phyloP scores from a whole-genome alignment of 2,329 filamentous ascomycete species.

The Nannizziopsis barbatae region DNA sequence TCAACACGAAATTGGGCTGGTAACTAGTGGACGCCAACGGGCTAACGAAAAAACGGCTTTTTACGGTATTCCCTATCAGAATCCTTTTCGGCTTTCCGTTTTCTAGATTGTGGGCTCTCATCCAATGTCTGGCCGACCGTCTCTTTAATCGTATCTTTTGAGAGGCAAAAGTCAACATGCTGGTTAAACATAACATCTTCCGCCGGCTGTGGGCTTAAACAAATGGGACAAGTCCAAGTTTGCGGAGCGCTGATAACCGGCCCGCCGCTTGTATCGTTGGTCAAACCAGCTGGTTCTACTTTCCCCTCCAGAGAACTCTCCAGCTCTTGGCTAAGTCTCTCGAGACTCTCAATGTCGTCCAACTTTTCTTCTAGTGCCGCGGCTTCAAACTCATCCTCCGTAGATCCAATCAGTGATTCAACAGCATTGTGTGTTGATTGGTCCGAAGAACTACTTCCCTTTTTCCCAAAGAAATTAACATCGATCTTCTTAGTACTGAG shows the following conservation, averaged over 20 bases:
- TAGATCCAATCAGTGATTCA: constrained; percentile 1
- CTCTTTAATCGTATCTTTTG: constrained; percentile 72
- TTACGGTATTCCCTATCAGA: constrained; percentile 28
- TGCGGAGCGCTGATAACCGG: not conserved
- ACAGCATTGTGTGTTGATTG: not conserved
- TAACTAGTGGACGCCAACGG: not conserved
- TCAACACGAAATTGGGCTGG: too few species aligned
- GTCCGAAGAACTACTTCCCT: constrained; percentile 48
- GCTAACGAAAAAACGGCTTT: constrained; percentile 15
- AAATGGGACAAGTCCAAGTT: constrained; percentile 79
- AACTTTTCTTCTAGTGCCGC: constrained; percentile 49
- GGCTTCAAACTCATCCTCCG: constrained; percentile 15
- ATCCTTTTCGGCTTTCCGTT: constrained; percentile 10
- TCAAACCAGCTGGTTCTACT: not conserved
- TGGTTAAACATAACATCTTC: constrained; percentile 73
- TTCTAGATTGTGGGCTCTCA: constrained; percentile 12
- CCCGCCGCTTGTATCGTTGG: not conserved
- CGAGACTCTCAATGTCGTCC: constrained; percentile 51
- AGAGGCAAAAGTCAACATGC: constrained; percentile 87
- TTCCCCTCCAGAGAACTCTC: constrained; percentile 7
- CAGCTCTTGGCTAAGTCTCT: constrained; percentile 50
- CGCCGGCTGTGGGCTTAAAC: constrained; percentile 59
- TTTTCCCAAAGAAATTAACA: constrained; percentile 64
- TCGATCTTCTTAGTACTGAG: constrained; percentile 74
- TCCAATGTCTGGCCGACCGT: constrained; percentile 49